Evolutionary conservation across 2,329 filamentous ascomycete genomes (phyloP).

Genomic region (Dactylellina drechsleri): DNA sequence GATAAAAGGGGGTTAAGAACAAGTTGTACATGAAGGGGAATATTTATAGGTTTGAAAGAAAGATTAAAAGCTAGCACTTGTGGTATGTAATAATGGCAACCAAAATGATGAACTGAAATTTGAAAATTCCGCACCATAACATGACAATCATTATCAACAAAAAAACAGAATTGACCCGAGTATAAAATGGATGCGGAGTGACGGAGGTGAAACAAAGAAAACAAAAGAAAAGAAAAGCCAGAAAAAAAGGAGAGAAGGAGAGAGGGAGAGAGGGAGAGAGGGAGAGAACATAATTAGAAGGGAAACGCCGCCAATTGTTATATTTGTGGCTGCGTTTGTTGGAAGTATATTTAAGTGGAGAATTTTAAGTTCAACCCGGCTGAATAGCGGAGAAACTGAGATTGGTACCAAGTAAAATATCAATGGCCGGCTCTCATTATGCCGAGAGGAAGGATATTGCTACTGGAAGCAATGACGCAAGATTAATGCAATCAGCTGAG

Average conservation of each 20-base stretch:
- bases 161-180: not conserved
- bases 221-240: conserved; percentile 3
- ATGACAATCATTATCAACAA: conserved; percentile 50
- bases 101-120: conserved; percentile 30
- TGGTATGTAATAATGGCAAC: conserved; percentile 14
- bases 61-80: conserved; percentile 21
- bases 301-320: too few relatives aligned
- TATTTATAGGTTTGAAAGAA: conserved; percentile 8
- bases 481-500: conserved; percentile 2
- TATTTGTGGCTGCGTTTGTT: too few relatives aligned
- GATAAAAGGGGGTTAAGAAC: conserved; percentile 37
- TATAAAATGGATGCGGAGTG: not conserved
- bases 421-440: not conserved
- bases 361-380: too few relatives aligned
- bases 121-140: conserved; percentile 53
- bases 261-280: not conserved
- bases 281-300: not conserved
- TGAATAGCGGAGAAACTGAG: too few relatives aligned
- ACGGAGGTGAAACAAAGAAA: not conserved
- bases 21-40: conserved; percentile 48
- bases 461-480: conserved; percentile 22
- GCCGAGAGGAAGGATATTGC: conserved; percentile 17
- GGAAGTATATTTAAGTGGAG: too few relatives aligned
- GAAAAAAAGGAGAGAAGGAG: not conserved
- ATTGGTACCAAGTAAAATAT: too few relatives aligned